Conservation (phyloP, 2,329 filamentous ascomycete species). For the Huntiella bhutanensis region DNA sequence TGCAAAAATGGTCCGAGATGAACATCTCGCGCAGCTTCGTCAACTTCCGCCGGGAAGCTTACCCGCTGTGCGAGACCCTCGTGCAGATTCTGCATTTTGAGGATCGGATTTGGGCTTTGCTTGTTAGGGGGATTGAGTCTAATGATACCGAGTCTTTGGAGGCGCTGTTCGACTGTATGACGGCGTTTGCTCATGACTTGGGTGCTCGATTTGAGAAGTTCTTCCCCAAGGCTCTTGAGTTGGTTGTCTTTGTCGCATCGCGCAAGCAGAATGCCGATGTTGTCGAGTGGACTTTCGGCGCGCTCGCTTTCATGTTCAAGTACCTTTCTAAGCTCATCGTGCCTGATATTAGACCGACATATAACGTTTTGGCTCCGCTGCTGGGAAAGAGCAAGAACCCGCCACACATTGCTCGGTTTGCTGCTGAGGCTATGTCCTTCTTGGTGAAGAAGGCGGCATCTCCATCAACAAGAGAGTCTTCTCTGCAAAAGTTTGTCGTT, state of each 20-base stretch:
- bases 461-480: constrained; percentile 53
- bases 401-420: constrained; percentile 74
- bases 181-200: constrained; percentile 86
- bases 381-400: constrained; percentile 70
- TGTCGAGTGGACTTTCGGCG: constrained; percentile 95
- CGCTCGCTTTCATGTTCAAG: constrained; percentile 90
- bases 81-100: constrained; percentile 85
- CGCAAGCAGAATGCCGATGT: constrained; percentile 64
- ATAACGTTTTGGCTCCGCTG: constrained; percentile 63
- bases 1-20: constrained; percentile 80
- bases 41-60: constrained; percentile 54
- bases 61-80: constrained; percentile 69
- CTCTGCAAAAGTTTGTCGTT: constrained; percentile 50
- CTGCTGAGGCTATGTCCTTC: constrained; percentile 88
- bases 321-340: constrained; percentile 79
- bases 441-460: constrained; percentile 74
- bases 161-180: constrained; percentile 69
- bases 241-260: constrained; percentile 62
- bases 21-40: constrained; percentile 73
- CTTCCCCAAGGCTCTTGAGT: constrained; percentile 54
- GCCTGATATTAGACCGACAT: constrained; percentile 67
- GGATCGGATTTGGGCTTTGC: constrained; percentile 58
- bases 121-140: constrained; percentile 58
- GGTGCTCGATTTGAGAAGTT: constrained; percentile 75
- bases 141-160: constrained; percentile 68